Base-by-base conservation (phyloP, 805 yeast species). In the Kregervanrija pseudodelftensis region DNA sequence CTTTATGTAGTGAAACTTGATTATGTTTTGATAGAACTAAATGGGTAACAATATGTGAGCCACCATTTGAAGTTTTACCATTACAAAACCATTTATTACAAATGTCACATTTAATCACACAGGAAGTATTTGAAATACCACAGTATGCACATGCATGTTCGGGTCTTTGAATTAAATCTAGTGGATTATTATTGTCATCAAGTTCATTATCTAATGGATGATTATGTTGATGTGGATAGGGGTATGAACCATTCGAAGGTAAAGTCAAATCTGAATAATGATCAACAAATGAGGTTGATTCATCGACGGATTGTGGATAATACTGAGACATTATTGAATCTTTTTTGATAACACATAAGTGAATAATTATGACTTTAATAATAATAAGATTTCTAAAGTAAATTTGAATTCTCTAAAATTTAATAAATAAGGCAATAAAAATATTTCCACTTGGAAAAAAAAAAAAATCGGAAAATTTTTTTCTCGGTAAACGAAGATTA, bases 1-100 rank as follows among this genome's bases (percentile, higher is more conserved):
- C 84, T 33, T 80, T 80, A 60, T 89, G 96, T 39, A 88, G 71
- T 1, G 83, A 71, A 2, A 90, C 88, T 30, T 59, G 69, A 54
- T 81, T 80, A 60, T 90, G 97, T 49, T 82, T 78, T 1, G 95
- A 76, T 53, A 85, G 66, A 30, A 88, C 95, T 59, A 89, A 66
- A 63, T 90, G 97, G 13, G 85, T 85, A 14, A 90, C 80, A 12
- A 90, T 85, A 61, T 90, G 97, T 1, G 95, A 84, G 2, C 66
- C 65, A 11, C 57, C 42, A 12, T 85, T 30, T 15, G 22, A 77
- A 11, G 77, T 64, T 45, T 78, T 77, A 11, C 85, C 75, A 59
- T 90, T 90, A 68, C 97, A 90, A 60, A 90, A 90, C 96, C 96
- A 90, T 59, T 80, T 82, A 53, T 77, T 64, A 63, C 96, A 90